These are phyloP conservation scores for Phytophthora rubi DNA, from an alignment of 352 stramenopile species.

Conservation along the genomic window DNA sequence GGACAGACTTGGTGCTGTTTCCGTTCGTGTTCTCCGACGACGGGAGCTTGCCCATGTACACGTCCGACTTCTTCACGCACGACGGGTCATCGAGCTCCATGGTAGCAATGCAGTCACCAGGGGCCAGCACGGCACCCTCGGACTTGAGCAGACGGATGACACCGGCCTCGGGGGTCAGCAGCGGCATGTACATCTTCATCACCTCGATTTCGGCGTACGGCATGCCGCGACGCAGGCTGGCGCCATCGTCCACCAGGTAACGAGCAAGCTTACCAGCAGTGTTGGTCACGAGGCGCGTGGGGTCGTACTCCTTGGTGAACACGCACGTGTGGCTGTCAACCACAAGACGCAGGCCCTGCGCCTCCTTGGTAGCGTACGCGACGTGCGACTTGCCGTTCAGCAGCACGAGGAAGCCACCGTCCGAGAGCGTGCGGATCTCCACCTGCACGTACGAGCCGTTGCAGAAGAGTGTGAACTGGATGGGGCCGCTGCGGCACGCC, in stretches of 20 bases:
- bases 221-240: constrained; percentile 86
- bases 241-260: constrained; percentile 97
- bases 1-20: constrained; percentile 60
- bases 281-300: constrained; percentile 96
- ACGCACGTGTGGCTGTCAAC: constrained; percentile 96
- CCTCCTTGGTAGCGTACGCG: constrained; percentile 95
- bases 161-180: constrained; percentile 97
- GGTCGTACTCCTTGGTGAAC: constrained; percentile 99
- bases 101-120: constrained; percentile 97
- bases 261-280: constrained; percentile 99
- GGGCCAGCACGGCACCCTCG: constrained; percentile 95
- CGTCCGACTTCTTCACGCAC: constrained; percentile 94
- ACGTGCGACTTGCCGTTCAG: constrained; percentile 97
- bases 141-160: constrained; percentile 96
- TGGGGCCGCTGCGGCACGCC: constrained; percentile 90
- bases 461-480: constrained; percentile 93
- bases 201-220: constrained; percentile 93
- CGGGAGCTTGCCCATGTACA: constrained; percentile 90
- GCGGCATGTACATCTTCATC: constrained; percentile 99
- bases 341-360: constrained; percentile 90
- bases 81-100: constrained; percentile 98
- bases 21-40: constrained; percentile 40
- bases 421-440: constrained; percentile 96
- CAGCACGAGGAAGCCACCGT: constrained; percentile 98
- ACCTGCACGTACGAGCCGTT: constrained; percentile 92